Evolutionary conservation across 768 basidiomycete species (phyloP), one percentile per base, ranked within the genome.

Genomic region (Glaciozyma martinii): DNA sequence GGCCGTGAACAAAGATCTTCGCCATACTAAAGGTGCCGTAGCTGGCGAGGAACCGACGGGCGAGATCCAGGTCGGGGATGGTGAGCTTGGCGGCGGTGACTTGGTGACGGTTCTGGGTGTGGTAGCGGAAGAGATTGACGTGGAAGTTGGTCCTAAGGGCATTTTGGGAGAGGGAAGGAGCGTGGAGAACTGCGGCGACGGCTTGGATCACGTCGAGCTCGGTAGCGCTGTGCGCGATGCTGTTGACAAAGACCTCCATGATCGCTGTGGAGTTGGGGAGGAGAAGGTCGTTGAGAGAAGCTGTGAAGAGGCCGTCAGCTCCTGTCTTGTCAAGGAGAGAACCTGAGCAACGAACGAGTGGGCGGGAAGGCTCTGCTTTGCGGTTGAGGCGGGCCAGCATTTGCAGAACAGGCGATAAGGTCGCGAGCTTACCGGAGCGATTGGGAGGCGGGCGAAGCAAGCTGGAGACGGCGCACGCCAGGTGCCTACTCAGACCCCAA

Each of bases 131-230:
- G 19, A 60, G 59, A 25, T 60, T 23, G 43, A 60, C 59, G 13
- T 59, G 49, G 54, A 60, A 60, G 46, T 65, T 55, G 52, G n/a
- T n/a, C 15, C 3, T 2, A 37, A 21, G 3, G 59, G 54, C 13
- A 78, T 43, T 53, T 69, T 32, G 71, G 71, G 25, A 73, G 44
- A 85, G 82, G 25, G 80, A 79, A 25, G 80, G 78, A 5, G 80
- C 79, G 67, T 89, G 88, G 1, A 90, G 76, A 43, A 85, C 78
- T 7, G 69, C 61, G 1, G 83, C 82, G 54, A 90, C 78, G 9
- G 75, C 78, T 44, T 82, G 80, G 27, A 81, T 85, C 23, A 88
- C 79, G 42, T 82, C 81, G 79, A 81, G 86, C 52, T 80, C 71
- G 61, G 79, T 81, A 3, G 80, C 80, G 21, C 78, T 77, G 63